These are phyloP conservation scores for Artemisia annua DNA, from an alignment of 129 eudicot genomes.

Conservation along the genomic window DNA sequence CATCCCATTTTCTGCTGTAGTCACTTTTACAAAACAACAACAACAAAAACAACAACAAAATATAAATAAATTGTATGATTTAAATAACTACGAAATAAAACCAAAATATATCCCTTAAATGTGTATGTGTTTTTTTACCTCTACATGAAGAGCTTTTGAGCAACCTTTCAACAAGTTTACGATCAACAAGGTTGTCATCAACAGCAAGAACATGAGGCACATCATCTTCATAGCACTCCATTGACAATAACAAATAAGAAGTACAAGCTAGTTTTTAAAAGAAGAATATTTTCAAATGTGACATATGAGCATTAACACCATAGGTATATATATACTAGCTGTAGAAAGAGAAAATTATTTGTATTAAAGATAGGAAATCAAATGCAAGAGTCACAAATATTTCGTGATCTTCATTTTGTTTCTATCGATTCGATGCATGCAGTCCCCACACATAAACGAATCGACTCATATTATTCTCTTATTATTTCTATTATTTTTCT, in stretches of 20 bases:
- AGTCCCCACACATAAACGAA: slow-evolving; percentile 21
- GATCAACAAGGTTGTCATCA: slow-evolving; percentile 78
- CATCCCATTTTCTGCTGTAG: slow-evolving; percentile 79
- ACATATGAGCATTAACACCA: too few relatives aligned
- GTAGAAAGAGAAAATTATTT: slow-evolving; percentile 4
- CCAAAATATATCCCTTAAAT: not conserved
- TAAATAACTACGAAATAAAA: not conserved
- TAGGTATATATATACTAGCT: not conserved
- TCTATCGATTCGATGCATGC: slow-evolving; percentile 59
- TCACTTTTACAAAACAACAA: slow-evolving; percentile 42
- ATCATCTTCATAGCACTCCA: slow-evolving; percentile 35
- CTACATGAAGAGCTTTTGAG: slow-evolving; percentile 68
- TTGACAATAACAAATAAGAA: slow-evolving; percentile 7
- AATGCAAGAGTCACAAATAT: slow-evolving; percentile 58
- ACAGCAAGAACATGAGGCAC: slow-evolving; percentile 75
- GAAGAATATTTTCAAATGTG: too few relatives aligned
- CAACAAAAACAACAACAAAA: not conserved
- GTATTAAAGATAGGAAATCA: slow-evolving; percentile 19
- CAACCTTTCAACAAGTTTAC: slow-evolving; percentile 70
- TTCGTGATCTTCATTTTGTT: slow-evolving; percentile 67
- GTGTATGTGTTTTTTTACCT: slow-evolving; percentile 43
- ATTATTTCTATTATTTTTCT: slow-evolving; percentile 27
- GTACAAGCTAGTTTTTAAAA: not conserved
- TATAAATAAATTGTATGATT: not conserved
- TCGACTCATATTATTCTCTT: slow-evolving; percentile 14